Conservation (phyloP, 805 yeast species). For the Scheffersomyces amazonensis region DNA sequence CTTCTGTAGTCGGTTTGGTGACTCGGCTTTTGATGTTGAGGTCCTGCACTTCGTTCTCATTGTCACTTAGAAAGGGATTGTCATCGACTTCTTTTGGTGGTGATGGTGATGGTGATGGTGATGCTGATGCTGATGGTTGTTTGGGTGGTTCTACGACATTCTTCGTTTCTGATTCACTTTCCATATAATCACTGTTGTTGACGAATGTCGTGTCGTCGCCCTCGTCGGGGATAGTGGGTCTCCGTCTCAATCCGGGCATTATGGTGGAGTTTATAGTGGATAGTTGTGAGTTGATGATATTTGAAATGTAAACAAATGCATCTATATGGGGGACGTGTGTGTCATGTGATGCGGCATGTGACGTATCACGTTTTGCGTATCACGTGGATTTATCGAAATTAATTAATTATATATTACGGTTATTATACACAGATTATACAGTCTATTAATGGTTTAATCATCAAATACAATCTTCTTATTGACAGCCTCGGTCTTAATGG, state of each 20-base stretch:
- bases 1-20: background rate
- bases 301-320: too few relatives aligned
- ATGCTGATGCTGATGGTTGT: too few relatives aligned
- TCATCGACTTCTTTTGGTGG: background rate
- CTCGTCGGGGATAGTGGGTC: constrained; percentile 4
- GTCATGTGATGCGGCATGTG: too few relatives aligned
- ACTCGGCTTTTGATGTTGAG: background rate
- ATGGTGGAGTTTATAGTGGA: too few relatives aligned
- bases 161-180: background rate
- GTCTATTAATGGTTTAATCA: too few relatives aligned
- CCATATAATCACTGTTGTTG: constrained; percentile 36
- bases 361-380: too few relatives aligned
- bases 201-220: constrained; percentile 28
- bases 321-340: too few relatives aligned
- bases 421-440: too few relatives aligned
- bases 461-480: constrained; percentile 25
- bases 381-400: too few relatives aligned
- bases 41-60: background rate
- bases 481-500: constrained; percentile 17
- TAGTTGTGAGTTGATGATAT: too few relatives aligned
- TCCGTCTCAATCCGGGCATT: constrained; percentile 7
- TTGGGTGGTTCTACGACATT: background rate
- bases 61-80: background rate
- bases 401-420: too few relatives aligned
- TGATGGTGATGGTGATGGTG: too few relatives aligned